A percentile compares a stretch with the other conserved stretches of the same genome.
phyloP scores from a whole-genome alignment of 1,284 basidiomycete species.

The Coniophora puteana region DNA sequence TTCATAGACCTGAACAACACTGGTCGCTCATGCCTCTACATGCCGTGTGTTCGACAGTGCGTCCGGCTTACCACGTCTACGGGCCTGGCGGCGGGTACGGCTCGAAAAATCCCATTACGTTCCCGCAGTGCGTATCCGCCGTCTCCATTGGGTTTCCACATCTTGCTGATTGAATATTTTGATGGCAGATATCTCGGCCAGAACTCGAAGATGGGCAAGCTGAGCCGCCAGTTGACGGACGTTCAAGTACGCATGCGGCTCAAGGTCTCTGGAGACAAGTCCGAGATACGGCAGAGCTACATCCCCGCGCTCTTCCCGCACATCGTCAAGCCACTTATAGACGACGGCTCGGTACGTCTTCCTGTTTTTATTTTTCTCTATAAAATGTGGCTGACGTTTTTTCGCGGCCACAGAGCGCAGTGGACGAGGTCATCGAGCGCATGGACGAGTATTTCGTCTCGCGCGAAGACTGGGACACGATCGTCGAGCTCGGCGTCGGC shows the following conservation, averaged over 20 bases:
- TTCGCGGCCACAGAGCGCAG: constrained; percentile 72
- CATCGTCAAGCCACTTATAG: constrained; percentile 77
- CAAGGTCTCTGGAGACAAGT: constrained; percentile 84
- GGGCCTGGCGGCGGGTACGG: constrained; percentile 69
- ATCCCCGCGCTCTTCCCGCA: constrained; percentile 81
- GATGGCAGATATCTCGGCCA: constrained; percentile 86
- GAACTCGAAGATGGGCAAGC: constrained; percentile 89
- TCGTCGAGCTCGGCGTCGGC: constrained; percentile 91
- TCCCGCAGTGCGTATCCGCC: constrained; percentile 69
- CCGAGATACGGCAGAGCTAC: constrained; percentile 90
- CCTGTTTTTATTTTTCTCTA: neutral
- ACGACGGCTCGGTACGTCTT: constrained; percentile 58
- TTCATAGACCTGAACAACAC: constrained; percentile 82
- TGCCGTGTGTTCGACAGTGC: constrained; percentile 85
- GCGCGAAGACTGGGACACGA: constrained; percentile 94
- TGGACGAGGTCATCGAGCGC: constrained; percentile 77
- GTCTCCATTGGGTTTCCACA: neutral
- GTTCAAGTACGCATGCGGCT: constrained; percentile 95
- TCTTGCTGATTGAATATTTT: constrained; percentile 5
- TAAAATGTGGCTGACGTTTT: constrained; percentile 2
- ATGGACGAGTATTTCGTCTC: constrained; percentile 97
- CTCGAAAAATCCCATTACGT: constrained; percentile 63
- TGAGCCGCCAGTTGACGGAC: constrained; percentile 80
- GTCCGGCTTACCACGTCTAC: constrained; percentile 80
- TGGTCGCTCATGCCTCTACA: constrained; percentile 96